phyloP scores from a whole-genome alignment of 192 early-diverging fungal species.

The Dimargaris xerosporica region DNA sequence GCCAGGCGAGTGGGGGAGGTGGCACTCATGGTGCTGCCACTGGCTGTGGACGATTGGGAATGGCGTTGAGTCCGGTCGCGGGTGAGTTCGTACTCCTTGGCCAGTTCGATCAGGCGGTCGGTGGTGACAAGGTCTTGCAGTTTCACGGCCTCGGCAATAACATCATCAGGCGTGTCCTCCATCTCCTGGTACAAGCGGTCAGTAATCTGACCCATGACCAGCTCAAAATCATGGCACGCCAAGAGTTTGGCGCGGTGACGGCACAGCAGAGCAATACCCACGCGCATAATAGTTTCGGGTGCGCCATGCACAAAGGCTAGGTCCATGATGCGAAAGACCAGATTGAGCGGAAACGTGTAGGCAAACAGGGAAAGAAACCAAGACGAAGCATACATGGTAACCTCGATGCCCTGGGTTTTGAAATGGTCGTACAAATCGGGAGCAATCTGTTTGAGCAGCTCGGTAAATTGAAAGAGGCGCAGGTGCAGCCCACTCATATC shows the following conservation, averaged over 20 bases:
- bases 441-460: conserved; percentile 53
- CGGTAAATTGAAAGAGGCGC: conserved; percentile 73
- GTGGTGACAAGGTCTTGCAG: conserved; percentile 42
- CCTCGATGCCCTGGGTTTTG: conserved; percentile 45
- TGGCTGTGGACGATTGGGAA: no score
- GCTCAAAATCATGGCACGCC: conserved; percentile 50
- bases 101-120: conserved; percentile 47
- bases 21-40: no score
- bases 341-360: conserved; percentile 78
- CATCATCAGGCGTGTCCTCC: conserved; percentile 31
- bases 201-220: conserved; percentile 55
- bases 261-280: conserved; percentile 75
- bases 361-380: conserved; percentile 98
- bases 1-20: no score
- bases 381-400: conserved; percentile 86
- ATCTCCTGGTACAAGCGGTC: conserved; percentile 59
- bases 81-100: conserved; percentile 27
- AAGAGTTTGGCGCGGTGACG: conserved; percentile 58
- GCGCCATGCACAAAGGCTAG: conserved; percentile 82
- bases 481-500: conserved; percentile 89
- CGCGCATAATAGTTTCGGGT: conserved; percentile 75
- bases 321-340: conserved; percentile 87
- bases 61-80: no score
- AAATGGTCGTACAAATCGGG: conserved; percentile 71
- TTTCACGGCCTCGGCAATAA: conserved; percentile 54